A percentile compares a stretch with the other conserved stretches of the same genome.
Conservation (phyloP, 1,284 basidiomycete genomes). For the Leccinum insigne region DNA sequence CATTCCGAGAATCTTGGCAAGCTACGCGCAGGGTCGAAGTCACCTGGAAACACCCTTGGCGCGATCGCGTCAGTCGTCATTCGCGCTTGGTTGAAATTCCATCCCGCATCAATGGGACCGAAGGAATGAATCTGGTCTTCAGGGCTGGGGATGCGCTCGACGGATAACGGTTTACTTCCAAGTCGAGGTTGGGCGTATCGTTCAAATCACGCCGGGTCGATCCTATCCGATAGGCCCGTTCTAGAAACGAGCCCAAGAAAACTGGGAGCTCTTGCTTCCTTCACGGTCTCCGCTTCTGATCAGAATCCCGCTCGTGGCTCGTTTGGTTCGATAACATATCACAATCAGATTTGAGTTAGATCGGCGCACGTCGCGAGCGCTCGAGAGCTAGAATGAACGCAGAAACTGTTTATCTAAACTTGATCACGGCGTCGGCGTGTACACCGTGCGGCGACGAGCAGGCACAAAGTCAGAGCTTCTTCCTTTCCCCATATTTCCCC, state of each 20-base stretch:
- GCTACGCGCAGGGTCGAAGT: not conserved
- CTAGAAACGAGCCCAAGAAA: not conserved
- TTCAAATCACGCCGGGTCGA: not conserved
- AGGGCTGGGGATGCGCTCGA: not conserved
- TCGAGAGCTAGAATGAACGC: not conserved
- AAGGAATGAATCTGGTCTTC: not conserved
- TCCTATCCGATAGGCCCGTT: not conserved
- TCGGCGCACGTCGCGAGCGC: too few species aligned
- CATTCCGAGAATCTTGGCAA: not conserved
- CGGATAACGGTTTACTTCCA: not conserved
- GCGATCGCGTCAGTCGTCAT: not conserved
- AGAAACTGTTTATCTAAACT: not conserved
- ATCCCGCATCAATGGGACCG: not conserved
- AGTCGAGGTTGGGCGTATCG: not conserved
- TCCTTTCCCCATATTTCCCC: not conserved
- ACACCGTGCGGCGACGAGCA: slow-evolving; percentile 1
- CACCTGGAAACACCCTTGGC: not conserved
- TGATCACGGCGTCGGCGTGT: slow-evolving; percentile 8
- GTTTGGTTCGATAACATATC: too few species aligned
- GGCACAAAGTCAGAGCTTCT: not conserved
- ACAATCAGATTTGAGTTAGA: too few species aligned
- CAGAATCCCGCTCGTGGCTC: too few species aligned
- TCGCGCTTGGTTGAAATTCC: not conserved
- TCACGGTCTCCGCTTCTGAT: not conserved
- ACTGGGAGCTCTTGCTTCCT: not conserved